These are phyloP conservation scores for Sclerotinia spermophila DNA, from an alignment of 2,329 filamentous ascomycete species.

Conservation along the genomic window DNA sequence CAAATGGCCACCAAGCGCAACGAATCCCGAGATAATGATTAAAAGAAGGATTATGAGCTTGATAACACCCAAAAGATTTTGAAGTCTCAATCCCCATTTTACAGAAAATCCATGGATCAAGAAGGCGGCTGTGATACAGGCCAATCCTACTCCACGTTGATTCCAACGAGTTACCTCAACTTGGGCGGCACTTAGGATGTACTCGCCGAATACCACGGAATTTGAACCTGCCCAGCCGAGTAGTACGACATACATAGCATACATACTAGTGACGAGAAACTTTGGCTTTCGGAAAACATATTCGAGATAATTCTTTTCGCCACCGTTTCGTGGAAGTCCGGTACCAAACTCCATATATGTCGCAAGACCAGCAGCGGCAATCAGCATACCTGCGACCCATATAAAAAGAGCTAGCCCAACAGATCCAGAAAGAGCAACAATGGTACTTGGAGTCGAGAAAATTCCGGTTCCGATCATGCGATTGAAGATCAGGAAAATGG, in stretches of 20 bases:
- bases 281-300: constrained; percentile 58
- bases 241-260: constrained; percentile 58
- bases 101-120: constrained; percentile 61
- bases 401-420: constrained; percentile 61
- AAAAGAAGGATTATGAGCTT: constrained; percentile 64
- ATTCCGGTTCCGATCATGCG: constrained; percentile 65
- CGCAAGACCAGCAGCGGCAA: constrained; percentile 59
- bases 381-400: constrained; percentile 60
- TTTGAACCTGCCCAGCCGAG: constrained; percentile 65
- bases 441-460: constrained; percentile 59
- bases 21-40: constrained; percentile 56
- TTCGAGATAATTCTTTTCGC: constrained; percentile 66
- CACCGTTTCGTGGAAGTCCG: constrained; percentile 60
- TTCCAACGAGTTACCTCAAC: constrained; percentile 63
- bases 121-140: constrained; percentile 62
- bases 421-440: constrained; percentile 54
- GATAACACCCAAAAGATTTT: constrained; percentile 62
- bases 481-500: constrained; percentile 60
- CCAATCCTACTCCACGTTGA: constrained; percentile 63
- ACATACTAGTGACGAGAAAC: constrained; percentile 59
- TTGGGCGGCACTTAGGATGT: constrained; percentile 62
- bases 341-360: constrained; percentile 66
- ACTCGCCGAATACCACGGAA: constrained; percentile 67
- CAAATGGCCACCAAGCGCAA: constrained; percentile 56
- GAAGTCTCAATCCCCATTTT: constrained; percentile 64